phyloP scores from a whole-genome alignment of 2,329 filamentous ascomycete species.

The Curvularia lunata region DNA sequence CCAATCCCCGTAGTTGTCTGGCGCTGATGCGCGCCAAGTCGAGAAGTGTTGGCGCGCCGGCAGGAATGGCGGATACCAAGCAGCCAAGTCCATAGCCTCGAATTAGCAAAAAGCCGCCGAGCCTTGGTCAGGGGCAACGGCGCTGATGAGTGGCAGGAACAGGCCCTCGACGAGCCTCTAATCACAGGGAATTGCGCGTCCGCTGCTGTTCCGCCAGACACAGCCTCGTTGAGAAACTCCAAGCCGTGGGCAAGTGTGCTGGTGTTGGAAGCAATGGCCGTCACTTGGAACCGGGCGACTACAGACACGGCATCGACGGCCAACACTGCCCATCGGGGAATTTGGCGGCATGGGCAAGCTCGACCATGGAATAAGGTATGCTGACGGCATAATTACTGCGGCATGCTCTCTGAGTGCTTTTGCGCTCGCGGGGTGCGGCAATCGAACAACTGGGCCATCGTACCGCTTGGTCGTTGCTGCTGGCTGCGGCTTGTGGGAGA shows the following conservation, averaged over 20 bases:
- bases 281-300: slow-evolving; percentile 2
- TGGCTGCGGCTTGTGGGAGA: slow-evolving; percentile 10
- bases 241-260: slow-evolving; percentile 1
- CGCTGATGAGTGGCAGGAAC: slow-evolving; percentile 25
- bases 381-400: slow-evolving; percentile 5
- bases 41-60: slow-evolving; percentile 36
- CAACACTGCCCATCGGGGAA: slow-evolving; percentile 2
- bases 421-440: not conserved
- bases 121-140: slow-evolving; percentile 44
- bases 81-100: slow-evolving; percentile 31
- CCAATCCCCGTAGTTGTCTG: slow-evolving; percentile 45
- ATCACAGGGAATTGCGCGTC: slow-evolving; percentile 19
- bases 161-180: slow-evolving; percentile 9
- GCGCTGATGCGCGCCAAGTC: slow-evolving; percentile 41
- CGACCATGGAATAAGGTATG: not conserved
- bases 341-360: slow-evolving; percentile 1
- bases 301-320: slow-evolving; percentile 4
- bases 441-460: not conserved
- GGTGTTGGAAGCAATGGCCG: not conserved
- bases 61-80: slow-evolving; percentile 42
- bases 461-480: not conserved
- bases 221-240: slow-evolving; percentile 16
- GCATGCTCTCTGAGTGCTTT: not conserved
- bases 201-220: slow-evolving; percentile 7
- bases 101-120: slow-evolving; percentile 41